Evolutionary conservation across 1,139 yeast species (phyloP).

Genomic region (Hemisphaericaspora xylofermentans): DNA sequence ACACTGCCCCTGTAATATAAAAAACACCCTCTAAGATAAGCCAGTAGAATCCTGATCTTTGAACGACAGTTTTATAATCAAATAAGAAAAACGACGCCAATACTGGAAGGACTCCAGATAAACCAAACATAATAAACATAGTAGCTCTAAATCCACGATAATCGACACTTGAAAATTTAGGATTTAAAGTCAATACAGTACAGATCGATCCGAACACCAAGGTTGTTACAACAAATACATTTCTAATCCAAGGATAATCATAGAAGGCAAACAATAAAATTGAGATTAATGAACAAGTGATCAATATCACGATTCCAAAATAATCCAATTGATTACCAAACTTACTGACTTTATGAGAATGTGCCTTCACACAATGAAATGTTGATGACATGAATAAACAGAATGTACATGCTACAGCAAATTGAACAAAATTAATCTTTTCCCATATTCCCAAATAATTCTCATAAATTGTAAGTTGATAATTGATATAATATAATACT

Average conservation of each 20-base stretch:
- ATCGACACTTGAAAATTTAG: constrained; percentile 61
- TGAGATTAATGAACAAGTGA: constrained; percentile 73
- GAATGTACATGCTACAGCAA: constrained; percentile 39
- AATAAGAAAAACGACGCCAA: constrained; percentile 44
- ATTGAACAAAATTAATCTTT: constrained; percentile 35
- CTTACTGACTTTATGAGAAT: constrained; percentile 58
- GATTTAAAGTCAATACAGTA: constrained; percentile 61
- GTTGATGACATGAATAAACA: constrained; percentile 75
- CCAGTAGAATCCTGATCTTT: constrained; percentile 59
- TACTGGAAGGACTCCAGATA: constrained; percentile 76
- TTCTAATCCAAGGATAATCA: constrained; percentile 45
- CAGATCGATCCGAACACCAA: constrained; percentile 59
- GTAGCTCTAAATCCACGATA: constrained; percentile 79
- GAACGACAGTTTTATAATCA: constrained; percentile 40
- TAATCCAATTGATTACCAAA: constrained; percentile 84
- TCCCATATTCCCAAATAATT: constrained; percentile 45
- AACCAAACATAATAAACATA: constrained; percentile 79
- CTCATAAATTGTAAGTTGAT: constrained; percentile 37
- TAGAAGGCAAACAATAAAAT: constrained; percentile 65
- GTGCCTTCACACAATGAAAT: constrained; percentile 77
- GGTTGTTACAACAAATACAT: constrained; percentile 50
- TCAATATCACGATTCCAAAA: constrained; percentile 77
- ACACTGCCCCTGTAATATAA: constrained; percentile 74
- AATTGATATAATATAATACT: constrained; percentile 25
- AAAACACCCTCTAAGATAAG: constrained; percentile 66